Conservation (phyloP, 2,329 filamentous ascomycete genomes). For the Moelleriella libera region DNA sequence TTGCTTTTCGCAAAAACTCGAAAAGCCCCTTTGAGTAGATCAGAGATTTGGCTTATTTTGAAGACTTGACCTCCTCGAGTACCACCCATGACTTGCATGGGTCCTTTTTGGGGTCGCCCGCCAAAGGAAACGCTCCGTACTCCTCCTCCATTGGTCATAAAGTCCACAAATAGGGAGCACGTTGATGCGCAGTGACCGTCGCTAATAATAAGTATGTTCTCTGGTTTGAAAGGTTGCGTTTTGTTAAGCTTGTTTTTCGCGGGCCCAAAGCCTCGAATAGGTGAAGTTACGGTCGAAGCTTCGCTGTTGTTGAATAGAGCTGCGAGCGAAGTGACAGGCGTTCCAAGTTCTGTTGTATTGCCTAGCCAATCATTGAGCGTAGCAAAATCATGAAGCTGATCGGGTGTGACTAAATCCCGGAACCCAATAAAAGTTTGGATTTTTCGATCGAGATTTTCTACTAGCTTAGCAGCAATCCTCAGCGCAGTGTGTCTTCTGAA, state of each 20-base stretch:
- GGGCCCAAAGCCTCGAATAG: background rate
- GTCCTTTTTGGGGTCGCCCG: background rate
- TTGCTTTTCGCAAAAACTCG: background rate
- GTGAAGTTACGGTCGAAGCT: background rate
- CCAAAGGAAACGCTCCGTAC: background rate
- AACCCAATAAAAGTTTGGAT: background rate
- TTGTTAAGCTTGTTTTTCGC: background rate
- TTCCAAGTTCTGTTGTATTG: background rate
- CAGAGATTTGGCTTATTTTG: background rate
- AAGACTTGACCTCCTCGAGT: background rate
- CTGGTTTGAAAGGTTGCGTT: background rate
- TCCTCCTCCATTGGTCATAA: background rate
- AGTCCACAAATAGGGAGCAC: background rate
- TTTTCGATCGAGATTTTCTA: background rate
- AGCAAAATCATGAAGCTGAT: background rate
- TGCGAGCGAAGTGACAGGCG: background rate
- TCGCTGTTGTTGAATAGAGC: background rate
- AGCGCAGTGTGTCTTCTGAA: background rate
- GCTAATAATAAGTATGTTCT: background rate
- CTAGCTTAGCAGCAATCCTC: background rate
- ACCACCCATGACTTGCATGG: background rate
- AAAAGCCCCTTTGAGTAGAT: background rate
- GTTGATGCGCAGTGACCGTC: background rate
- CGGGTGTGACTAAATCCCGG: background rate
- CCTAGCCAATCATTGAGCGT: background rate